Percentiles rank a stretch among this genome's conserved stretches.
phyloP scores from a whole-genome alignment of 345 rosid genomes.

The Salix purpurea region DNA sequence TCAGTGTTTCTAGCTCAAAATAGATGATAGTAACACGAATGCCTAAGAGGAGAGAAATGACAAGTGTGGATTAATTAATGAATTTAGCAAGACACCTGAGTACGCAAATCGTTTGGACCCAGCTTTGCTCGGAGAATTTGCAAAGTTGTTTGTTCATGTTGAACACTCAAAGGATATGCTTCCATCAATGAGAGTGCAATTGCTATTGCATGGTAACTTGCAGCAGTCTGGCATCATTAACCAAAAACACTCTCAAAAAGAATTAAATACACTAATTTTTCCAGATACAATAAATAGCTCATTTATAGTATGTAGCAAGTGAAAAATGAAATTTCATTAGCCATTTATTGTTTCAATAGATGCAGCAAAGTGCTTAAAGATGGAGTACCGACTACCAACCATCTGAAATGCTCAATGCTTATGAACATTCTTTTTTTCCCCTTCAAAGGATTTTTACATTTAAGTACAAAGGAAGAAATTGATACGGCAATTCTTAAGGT shows the following conservation, averaged over 20 bases:
- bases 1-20: neutral
- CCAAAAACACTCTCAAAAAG: constrained; percentile 3
- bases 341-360: constrained; percentile 1
- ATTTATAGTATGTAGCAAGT: neutral
- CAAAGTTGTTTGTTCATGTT: constrained; percentile 96
- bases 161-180: constrained; percentile 94
- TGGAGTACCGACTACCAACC: neutral
- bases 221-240: constrained; percentile 73
- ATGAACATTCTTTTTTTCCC: neutral
- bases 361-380: neutral
- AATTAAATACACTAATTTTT: neutral
- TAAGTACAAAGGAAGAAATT: neutral
- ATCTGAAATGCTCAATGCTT: neutral
- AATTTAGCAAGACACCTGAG: constrained; percentile 58
- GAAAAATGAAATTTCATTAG: constrained; percentile 5
- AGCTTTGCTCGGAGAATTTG: constrained; percentile 89
- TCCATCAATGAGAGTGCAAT: constrained; percentile 99
- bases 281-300: constrained; percentile 3
- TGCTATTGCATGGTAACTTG: constrained; percentile 99
- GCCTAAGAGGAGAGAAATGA: neutral
- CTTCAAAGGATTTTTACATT: neutral
- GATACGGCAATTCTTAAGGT: constrained; percentile 3
- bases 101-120: constrained; percentile 96
- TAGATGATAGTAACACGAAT: neutral
- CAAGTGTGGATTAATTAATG: neutral